Conservation (phyloP, 257 asterid species). For the Fraxinus pennsylvanica region DNA sequence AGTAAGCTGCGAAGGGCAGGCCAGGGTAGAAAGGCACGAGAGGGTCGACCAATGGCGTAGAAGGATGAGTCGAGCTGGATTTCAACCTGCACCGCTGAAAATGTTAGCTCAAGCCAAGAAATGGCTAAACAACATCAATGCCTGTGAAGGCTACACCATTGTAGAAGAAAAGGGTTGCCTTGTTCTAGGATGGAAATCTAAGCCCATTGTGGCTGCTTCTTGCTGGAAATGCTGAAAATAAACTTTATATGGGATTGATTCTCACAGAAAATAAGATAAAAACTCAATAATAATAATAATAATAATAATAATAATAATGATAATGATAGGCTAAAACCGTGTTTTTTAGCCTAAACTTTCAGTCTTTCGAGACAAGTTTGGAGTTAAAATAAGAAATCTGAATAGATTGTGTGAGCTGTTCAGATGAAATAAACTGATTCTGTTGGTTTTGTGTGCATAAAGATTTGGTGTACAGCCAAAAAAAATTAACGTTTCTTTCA, state of each 20-base stretch:
- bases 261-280: conserved; percentile 18
- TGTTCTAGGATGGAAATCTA: conserved; percentile 87
- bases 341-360: not conserved
- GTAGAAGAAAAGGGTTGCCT: conserved; percentile 83
- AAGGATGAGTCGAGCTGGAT: conserved; percentile 88
- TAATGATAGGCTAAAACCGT: not conserved
- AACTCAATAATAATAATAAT: not conserved
- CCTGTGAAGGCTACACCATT: conserved; percentile 64
- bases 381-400: conserved; percentile 30
- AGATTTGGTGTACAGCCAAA: not conserved
- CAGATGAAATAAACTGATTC: conserved; percentile 33
- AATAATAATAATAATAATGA: not conserved
- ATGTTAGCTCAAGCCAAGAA: conserved; percentile 65
- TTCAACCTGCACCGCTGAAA: conserved; percentile 62
- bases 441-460: not conserved
- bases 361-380: conserved; percentile 4
- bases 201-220: conserved; percentile 82
- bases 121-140: conserved; percentile 53
- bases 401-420: conserved; percentile 26
- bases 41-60: conserved; percentile 87
- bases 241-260: not conserved
- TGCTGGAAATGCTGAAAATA: conserved; percentile 80
- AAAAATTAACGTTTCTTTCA: not conserved
- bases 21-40: conserved; percentile 79
- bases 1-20: conserved; percentile 87